Conservation (phyloP, 106 monocot species). For the Triglochin maritima region DNA sequence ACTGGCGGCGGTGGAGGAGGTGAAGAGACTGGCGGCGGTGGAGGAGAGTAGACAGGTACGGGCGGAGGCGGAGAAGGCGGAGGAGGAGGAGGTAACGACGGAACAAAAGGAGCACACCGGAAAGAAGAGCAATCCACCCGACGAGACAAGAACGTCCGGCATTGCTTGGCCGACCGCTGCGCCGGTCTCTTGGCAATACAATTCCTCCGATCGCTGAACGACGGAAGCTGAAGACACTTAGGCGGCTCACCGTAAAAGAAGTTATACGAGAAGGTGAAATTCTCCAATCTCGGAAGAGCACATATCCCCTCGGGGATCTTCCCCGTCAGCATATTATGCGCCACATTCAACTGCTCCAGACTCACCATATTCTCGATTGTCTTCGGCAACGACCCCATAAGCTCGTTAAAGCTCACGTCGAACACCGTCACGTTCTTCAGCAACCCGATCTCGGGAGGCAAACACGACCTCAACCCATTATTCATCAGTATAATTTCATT, state of each 20-base stretch:
- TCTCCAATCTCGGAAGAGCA: conserved; percentile 24
- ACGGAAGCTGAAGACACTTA: conserved; percentile 23
- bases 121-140: conserved; percentile 24
- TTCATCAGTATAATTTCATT: conserved; percentile 40
- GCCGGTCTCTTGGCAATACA: conserved; percentile 25
- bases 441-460: conserved; percentile 29
- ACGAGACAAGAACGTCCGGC: conserved; percentile 17
- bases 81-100: conserved; percentile 3
- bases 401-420: conserved; percentile 37
- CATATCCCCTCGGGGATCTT: conserved; percentile 34
- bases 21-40: background rate
- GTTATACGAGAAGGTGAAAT: conserved; percentile 45
- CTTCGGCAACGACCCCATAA: conserved; percentile 33
- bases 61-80: conserved; percentile 6
- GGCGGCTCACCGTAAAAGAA: conserved; percentile 43
- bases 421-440: conserved; percentile 31
- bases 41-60: background rate
- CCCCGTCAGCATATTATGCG: conserved; percentile 36
- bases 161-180: conserved; percentile 38
- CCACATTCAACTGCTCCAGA: conserved; percentile 41
- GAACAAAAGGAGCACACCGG: conserved; percentile 12
- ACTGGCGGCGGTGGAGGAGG: background rate
- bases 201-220: conserved; percentile 33
- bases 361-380: conserved; percentile 17
- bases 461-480: conserved; percentile 31